Base-by-base conservation (phyloP, 2,329 filamentous ascomycete species). In the Hypoxylon sp. region DNA sequence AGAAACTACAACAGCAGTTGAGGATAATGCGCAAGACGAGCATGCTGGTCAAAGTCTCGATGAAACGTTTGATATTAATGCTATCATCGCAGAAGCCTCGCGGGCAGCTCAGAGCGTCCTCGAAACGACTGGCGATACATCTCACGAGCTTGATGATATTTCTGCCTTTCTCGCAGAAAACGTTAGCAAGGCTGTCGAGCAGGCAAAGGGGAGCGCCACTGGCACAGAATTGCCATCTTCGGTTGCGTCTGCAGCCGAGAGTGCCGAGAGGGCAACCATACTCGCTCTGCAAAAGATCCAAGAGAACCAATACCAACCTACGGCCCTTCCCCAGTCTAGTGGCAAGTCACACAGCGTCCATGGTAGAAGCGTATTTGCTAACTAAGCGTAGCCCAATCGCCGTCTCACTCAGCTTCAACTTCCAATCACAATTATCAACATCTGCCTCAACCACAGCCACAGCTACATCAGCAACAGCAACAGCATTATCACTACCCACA, bases 211-310 rank as follows among this genome's bases (percentile, higher is more conserved):
- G 50, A 57, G 60, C 24, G 56, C 67, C 9, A 48, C 54, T 13
- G 64, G 35, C 15, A 60, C 63, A n/a, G 70, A 70, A 17, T 26
- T 72, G 20, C 70, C 71, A 9, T 69, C 69, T 11, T 63, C 68
- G 41, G 66, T 73, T 40, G 63, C 69, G 46, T 70, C 70, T 15
- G 67, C 68, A 27, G 64, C 67, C 2, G 71, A 73, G 49, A 73
- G 69, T 48, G 71, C 71, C 20, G 70, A 67, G n/a, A 68, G 67
- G 45, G 70, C 70, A 15, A 73, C 70, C 10, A 68, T 69, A 45
- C 48, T 72, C 33, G 71, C 71, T 9, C 55, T 73, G 35, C 68
- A 73, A 62, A 72, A 67, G 40, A 72, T 73, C 40, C 69, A 71
- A 27, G 69, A 68, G 20, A 73, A 72, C 37, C 68, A 72, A 55